phyloP scores from a whole-genome alignment of 2,329 filamentous ascomycete species.

The Ustilaginoidea virens region DNA sequence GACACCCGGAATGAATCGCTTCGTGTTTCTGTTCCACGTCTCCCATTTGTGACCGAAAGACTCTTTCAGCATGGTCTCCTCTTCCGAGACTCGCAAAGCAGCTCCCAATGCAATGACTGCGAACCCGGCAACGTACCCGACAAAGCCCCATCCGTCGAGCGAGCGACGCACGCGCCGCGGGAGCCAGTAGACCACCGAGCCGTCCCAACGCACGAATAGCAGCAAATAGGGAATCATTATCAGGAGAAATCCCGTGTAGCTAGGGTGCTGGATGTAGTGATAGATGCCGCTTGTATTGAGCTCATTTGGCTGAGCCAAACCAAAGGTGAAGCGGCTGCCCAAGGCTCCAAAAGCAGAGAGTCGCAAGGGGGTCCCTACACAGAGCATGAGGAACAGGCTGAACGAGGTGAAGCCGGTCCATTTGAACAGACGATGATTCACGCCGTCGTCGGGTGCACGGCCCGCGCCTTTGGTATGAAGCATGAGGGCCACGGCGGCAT shows the following conservation, averaged over 20 bases:
- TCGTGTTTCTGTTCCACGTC: slow-evolving; percentile 29
- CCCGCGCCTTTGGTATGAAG: not conserved
- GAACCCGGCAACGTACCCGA: not conserved
- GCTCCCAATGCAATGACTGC: not conserved
- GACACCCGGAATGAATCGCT: slow-evolving; percentile 28
- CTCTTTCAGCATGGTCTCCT: slow-evolving; percentile 32
- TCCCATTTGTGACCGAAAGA: slow-evolving; percentile 33
- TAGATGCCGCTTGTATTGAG: slow-evolving; percentile 33
- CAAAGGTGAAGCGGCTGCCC: slow-evolving; percentile 37
- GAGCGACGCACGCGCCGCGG: slow-evolving; percentile 9
- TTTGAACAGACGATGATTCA: slow-evolving; percentile 15
- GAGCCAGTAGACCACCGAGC: slow-evolving; percentile 22
- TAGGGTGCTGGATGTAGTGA: slow-evolving; percentile 33
- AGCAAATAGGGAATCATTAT: slow-evolving; percentile 16
- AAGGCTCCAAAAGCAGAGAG: slow-evolving; percentile 26
- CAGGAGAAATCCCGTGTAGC: slow-evolving; percentile 28
- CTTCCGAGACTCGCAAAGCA: slow-evolving; percentile 24
- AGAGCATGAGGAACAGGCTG: slow-evolving; percentile 14
- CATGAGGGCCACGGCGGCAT: not conserved
- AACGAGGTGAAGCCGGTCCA: slow-evolving; percentile 17
- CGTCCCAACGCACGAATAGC: slow-evolving; percentile 23
- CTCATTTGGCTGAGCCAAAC: slow-evolving; percentile 27
- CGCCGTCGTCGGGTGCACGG: not conserved
- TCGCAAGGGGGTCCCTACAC: slow-evolving; percentile 15
- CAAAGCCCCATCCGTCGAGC: slow-evolving; percentile 2